Conservation (phyloP, 306 rosid genomes). For the Calophaca sinica region DNA sequence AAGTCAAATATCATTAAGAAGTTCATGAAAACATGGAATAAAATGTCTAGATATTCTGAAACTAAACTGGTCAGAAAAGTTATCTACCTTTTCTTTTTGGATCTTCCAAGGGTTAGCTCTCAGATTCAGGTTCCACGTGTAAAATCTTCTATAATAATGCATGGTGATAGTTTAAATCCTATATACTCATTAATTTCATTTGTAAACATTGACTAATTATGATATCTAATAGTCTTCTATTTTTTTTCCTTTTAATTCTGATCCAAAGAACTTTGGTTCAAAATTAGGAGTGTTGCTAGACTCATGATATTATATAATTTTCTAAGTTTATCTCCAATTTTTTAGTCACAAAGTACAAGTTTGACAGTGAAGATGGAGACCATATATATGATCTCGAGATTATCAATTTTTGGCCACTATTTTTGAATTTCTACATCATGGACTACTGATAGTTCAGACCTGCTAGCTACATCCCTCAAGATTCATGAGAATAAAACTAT, state of each 20-base stretch:
- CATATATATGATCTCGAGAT: constrained; percentile 44
- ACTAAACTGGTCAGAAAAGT: constrained; percentile 14
- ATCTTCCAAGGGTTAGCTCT: constrained; percentile 42
- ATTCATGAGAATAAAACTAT: constrained; percentile 9
- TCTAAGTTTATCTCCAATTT: neutral
- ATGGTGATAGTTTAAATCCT: neutral
- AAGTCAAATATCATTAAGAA: constrained; percentile 30
- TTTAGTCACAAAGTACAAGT: constrained; percentile 17
- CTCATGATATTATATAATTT: neutral
- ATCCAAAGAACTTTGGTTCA: neutral
- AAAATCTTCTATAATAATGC: constrained; percentile 15
- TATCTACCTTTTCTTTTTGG: constrained; percentile 13
- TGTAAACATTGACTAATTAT: neutral
- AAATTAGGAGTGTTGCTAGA: neutral
- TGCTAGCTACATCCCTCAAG: neutral
- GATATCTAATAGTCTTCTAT: neutral
- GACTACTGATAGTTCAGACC: constrained; percentile 37
- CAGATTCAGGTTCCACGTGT: constrained; percentile 38
- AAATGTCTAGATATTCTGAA: constrained; percentile 31
- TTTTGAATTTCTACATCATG: constrained; percentile 45
- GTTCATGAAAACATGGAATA: constrained; percentile 32
- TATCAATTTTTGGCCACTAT: constrained; percentile 39
- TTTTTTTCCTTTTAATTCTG: neutral
- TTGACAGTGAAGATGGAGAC: constrained; percentile 32
- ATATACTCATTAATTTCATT: constrained; percentile 1